Evolutionary conservation across 805 yeast genomes (phyloP), one percentile per base, ranked within the genome.

Genomic region (Clavispora asparagi): DNA sequence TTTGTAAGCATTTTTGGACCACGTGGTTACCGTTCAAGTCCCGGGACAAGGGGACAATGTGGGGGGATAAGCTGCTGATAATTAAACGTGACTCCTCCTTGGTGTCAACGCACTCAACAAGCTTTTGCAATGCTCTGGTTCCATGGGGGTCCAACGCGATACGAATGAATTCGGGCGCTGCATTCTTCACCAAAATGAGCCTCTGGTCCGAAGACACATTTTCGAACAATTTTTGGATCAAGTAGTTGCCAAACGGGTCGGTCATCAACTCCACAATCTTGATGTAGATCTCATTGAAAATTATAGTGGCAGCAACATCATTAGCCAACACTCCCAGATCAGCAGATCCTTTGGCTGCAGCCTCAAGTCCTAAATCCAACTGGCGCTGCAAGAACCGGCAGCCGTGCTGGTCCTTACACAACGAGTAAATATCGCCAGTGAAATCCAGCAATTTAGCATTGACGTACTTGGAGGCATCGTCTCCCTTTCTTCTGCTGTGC

Each of bases 1-100:
- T 79, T 55, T 88, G 88, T 51, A 94, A 71, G 63, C 96, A 87
- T 67, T 89, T 91, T 63, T 94, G 99, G 43, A 94, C 85, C 31
- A 94, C 97, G 64, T 92, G 99, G 63, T 94, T 94, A 53, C 99
- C 99, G 65, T 94, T 94, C 62, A 91, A 72, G 64, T 94, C 98
- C 55, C 92, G 78, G 42, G 94, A 84, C 54, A 94, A 70, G 37
- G 81, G 69, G 5, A 91, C 95, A 45, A 94, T 85, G 48, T 87
- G 85, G 2, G 85, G 78, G 25, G 77, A 67, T 47, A 89, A 73
- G 4, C 87, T 71, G 5, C 72, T 68, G 19, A 83, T 79, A 41
- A 88, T 69, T 44, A 88, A 70, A 31, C 72, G 64, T 26, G 86
- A 80, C 65, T 92, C 98, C 56, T 85, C 83, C 16, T 78, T 79